These are phyloP conservation scores for Lophiotrema nucula DNA, from an alignment of 495 filamentous ascomycete genomes.

Conservation along the genomic window DNA sequence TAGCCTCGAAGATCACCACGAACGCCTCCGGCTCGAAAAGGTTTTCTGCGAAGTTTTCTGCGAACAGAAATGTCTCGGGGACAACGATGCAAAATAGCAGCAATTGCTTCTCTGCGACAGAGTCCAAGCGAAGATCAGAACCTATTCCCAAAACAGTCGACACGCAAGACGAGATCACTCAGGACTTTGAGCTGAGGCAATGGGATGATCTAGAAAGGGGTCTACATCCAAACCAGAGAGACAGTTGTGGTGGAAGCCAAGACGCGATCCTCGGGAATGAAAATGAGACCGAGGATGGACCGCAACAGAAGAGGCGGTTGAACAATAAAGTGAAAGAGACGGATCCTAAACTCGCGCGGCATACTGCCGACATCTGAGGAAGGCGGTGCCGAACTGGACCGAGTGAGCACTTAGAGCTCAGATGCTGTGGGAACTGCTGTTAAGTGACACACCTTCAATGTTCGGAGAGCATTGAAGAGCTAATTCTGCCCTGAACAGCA, in stretches of 20 bases:
- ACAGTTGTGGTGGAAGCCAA: background rate
- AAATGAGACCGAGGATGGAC: background rate
- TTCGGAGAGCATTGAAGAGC: too few relatives aligned
- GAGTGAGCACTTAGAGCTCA: background rate
- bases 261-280: constrained; percentile 4
- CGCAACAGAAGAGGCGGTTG: background rate
- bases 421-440: background rate
- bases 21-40: too few relatives aligned
- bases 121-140: constrained; percentile 5
- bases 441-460: too few relatives aligned
- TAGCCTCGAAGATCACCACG: background rate
- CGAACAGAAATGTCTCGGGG: background rate
- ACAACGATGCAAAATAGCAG: background rate
- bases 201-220: constrained; percentile 7
- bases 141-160: background rate
- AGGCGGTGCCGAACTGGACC: background rate
- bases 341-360: background rate
- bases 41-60: too few relatives aligned
- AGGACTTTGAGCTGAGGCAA: constrained; percentile 3
- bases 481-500: too few relatives aligned
- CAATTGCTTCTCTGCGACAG: background rate
- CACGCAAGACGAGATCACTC: background rate
- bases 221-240: background rate
- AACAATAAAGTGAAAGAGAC: background rate
- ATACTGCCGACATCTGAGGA: background rate